Evolutionary conservation across 257 asterid genomes (phyloP).

Genomic region (Solanum chmielewskii): DNA sequence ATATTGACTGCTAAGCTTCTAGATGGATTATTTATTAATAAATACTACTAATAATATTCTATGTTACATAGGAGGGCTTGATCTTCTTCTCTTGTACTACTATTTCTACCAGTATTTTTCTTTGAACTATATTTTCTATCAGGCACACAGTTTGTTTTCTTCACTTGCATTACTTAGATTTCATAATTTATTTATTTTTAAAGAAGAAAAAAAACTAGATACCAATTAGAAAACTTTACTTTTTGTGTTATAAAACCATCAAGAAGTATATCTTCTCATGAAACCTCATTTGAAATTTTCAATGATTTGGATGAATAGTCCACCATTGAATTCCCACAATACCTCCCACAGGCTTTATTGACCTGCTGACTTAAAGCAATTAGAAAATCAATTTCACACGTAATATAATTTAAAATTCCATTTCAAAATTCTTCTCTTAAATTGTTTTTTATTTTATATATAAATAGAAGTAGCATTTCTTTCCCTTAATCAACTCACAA

Average conservation of each 20-base stretch:
- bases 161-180: neutral
- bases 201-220: neutral
- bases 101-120: neutral
- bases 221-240: neutral
- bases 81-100: neutral
- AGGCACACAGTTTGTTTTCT: neutral
- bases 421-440: neutral
- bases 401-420: neutral
- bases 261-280: neutral
- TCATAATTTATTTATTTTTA: too few species aligned
- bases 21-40: neutral
- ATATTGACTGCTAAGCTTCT: neutral
- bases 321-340: neutral
- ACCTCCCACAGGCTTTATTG: neutral
- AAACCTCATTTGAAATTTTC: neutral
- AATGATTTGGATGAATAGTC: neutral
- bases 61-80: neutral
- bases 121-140: neutral
- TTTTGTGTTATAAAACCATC: neutral
- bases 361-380: neutral
- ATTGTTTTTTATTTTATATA: neutral
- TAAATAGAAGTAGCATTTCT: neutral
- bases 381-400: neutral
- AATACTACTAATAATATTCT: neutral
- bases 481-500: neutral